Base-by-base conservation (phyloP, 2,329 filamentous ascomycete species). In the Cadophora sp. region DNA sequence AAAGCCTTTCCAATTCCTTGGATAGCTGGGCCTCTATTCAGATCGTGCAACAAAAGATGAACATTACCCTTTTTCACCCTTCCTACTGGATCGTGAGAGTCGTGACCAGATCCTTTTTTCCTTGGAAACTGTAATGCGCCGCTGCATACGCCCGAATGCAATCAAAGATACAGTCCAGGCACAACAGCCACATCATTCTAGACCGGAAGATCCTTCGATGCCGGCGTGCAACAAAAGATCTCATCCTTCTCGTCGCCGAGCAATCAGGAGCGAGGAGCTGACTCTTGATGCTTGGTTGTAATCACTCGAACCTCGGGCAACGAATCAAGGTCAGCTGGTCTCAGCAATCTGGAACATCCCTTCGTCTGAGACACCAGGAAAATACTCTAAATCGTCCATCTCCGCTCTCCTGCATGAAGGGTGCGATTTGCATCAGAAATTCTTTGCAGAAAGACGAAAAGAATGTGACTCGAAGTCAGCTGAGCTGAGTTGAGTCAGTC, bases 331-430 rank as follows among this genome's bases (percentile, higher is more conserved):
- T 37, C 61, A 37, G 26, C 48, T 63, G 29, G 48, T 26, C 43
- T 53, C 22, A 29, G 40, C 26, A 34, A 40, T 63, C 61, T 51
- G 56, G 56, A 59, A 59, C 56, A 59, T 59, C n/a, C 22, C 34
- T 34, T 26, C 12, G 7, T 43, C 29, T 62, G 50, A 50, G 64
- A 61, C 48, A 56, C 29, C 50, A 55, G 19, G 46, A 55, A n/a
- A 27, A 46, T 46, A 53, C 50, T 64, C 50, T 40, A 27, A 24
- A 65, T 34, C 27, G 22, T 48, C 40, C 34, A 37, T 55, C 61
- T 62, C 65, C 65, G 61, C 65, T 66, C 60, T 56, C 59, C 24
- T 66, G 65, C 65, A 66, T 46, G 27, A 55, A 29, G 37, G 19
- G 1, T 66, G 65, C 65, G 65, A 66, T 56, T 26, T 56, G 62